Evolutionary conservation across 345 rosid genomes (phyloP).

Genomic region (Arabidopsis arenosa): DNA sequence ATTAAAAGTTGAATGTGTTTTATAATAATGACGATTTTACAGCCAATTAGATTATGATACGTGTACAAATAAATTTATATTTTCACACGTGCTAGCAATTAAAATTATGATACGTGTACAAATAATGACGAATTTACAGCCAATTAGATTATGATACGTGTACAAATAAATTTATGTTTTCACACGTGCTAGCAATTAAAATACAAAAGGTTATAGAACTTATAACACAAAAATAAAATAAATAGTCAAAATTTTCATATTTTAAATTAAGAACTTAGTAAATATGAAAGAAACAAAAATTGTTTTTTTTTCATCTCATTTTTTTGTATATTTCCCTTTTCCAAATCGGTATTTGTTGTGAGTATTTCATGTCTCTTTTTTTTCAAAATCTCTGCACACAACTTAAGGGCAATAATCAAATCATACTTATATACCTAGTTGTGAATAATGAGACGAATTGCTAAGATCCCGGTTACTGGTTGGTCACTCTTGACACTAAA

Average conservation of each 20-base stretch:
- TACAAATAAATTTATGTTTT: not conserved
- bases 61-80: not conserved
- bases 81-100: not conserved
- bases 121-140: not conserved
- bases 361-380: too few relatives aligned
- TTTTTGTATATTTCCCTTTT: too few relatives aligned
- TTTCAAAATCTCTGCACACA: not conserved
- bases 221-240: not conserved
- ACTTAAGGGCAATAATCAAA: not conserved
- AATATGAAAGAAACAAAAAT: too few relatives aligned
- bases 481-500: not conserved
- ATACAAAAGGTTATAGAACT: not conserved
- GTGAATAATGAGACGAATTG: not conserved
- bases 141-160: not conserved
- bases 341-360: not conserved
- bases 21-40: not conserved
- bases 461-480: not conserved
- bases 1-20: not conserved
- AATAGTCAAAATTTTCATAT: not conserved
- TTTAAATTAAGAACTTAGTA: not conserved
- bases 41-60: not conserved
- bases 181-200: not conserved
- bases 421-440: not conserved
- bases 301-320: too few relatives aligned
- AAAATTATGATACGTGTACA: not conserved